Base-by-base conservation (phyloP, 2,329 filamentous ascomycete species). In the Claviceps africana region DNA sequence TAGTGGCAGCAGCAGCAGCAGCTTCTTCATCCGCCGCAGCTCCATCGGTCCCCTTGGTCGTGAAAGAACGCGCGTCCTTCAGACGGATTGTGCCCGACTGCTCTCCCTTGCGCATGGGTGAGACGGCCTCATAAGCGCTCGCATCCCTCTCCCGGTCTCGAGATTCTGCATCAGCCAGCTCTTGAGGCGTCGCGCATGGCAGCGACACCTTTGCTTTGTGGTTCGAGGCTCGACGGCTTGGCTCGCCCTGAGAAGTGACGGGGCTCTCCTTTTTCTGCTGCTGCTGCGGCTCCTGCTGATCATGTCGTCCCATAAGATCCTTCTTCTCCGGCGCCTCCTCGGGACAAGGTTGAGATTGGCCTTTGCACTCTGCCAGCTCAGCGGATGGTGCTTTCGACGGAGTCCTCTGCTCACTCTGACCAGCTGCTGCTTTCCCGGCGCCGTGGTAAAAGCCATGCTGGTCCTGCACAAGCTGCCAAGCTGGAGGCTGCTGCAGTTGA, bases 271-370 rank as follows among this genome's bases (percentile, higher is more conserved):
- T 21, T 28, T 39, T 19, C 40, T 47, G 25, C 28, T 45, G 43
- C 7, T 45, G 42, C 22, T 44, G 42, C 13, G 15, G 42, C 7
- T 43, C 7, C n/a, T n/a, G 44, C 15, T 28, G 44, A 19, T 28
- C 3, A 11, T 31, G 25, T 46, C 28, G 25, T 19, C 5, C 37
- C 10, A 35, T 17, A 11, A 47, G 37, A 4, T 56, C 56, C 3
- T 51, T 49, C 40, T 55, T 54, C 5, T 51, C 46, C 31, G 64
- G 30, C 0, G 54, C 55, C 45, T 65, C 63, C 42, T 67, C 65
- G 1, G 57, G 58, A 2, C 60, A 57, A 9, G 60, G 60, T 52
- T 68, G 67, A 7, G 61, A 63, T 49, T 63, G 64, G 6, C 47
- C 28, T 43, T 53, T 31, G 28, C 45, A 49, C 28, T 57, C 56